Base-by-base conservation (phyloP, 306 rosid genomes). In the Cicer yamashitae region DNA sequence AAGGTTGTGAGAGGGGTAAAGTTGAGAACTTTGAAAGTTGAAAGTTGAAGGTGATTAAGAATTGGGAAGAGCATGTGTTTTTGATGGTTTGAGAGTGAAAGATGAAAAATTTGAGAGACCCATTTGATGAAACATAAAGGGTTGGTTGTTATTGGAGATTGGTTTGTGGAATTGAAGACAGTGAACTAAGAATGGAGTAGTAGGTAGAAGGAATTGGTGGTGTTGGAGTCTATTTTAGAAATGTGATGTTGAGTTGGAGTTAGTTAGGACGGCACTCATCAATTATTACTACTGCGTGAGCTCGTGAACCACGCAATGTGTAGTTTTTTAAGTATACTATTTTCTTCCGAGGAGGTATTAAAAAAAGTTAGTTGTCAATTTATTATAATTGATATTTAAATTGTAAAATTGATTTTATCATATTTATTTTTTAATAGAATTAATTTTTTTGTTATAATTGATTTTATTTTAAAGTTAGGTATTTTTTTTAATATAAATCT, bases 1-100 rank as follows among this genome's bases (percentile, higher is more conserved):
- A 75, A 64, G 70, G 73, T 83, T 84, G 11, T 67, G 48, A 63
- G 76, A 83, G 77, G 56, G 75, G 53, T 63, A 34, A 46, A 45
- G 52, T 58, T 69, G 34, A 43, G 11, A 58, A 71, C 67, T 56
- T 20, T 39, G 53, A 58, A 73, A 12, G 8, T 44, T 57, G 82
- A 10, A 39, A 45, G 4, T 56, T 50, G 38, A 65, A 38, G n/a
- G 2, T 34, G 72, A 30, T 53, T 63, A 37, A 15, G 11, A 57
- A 66, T 17, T 40, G 44, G 40, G 1, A 11, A 79, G 65, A 75
- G 17, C 54, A 46, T 43, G 75, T 41, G 1, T 59, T 25, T 72
- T 53, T 52, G 17, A 47, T 57, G 78, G 6, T 57, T 50, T 14
- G 17, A 5, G 7, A 76, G 44, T 25, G 69, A 69, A 75, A 75